These are phyloP conservation scores for Jaapia argillacea DNA, from an alignment of 768 basidiomycete species.

Conservation along the genomic window DNA sequence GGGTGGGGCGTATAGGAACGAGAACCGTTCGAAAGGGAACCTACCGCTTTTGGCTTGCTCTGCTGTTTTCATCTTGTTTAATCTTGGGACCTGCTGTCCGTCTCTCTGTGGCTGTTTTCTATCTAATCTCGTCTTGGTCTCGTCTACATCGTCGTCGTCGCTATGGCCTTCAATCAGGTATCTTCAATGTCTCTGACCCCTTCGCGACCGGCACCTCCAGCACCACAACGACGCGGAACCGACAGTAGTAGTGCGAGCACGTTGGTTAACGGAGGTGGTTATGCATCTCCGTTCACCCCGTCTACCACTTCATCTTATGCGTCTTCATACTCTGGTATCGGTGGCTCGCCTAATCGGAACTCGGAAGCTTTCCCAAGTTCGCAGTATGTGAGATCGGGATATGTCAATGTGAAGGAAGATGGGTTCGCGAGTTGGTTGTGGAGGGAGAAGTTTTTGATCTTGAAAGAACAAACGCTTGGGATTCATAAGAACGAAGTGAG, in stretches of 20 bases:
- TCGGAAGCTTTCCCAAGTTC: slow-evolving; percentile 23
- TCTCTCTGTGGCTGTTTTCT: neutral
- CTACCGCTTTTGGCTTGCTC: too few species aligned
- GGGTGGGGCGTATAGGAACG: too few species aligned
- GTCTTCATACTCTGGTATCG: slow-evolving; percentile 69
- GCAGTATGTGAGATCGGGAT: slow-evolving; percentile 57
- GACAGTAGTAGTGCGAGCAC: slow-evolving; percentile 33
- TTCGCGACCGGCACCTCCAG: slow-evolving; percentile 68
- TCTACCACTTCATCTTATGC: slow-evolving; percentile 53
- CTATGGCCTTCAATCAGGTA: slow-evolving; percentile 41
- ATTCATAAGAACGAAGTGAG: slow-evolving; percentile 92
- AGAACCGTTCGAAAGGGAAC: too few species aligned
- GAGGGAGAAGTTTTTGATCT: slow-evolving; percentile 81
- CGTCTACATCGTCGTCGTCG: slow-evolving; percentile 1
- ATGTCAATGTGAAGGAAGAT: slow-evolving; percentile 87
- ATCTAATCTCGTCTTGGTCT: neutral
- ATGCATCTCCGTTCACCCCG: slow-evolving; percentile 29
- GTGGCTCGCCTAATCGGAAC: slow-evolving; percentile 61
- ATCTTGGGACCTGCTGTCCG: neutral
- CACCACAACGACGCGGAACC: slow-evolving; percentile 40
- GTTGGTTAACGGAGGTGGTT: slow-evolving; percentile 20
- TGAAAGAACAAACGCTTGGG: slow-evolving; percentile 68
- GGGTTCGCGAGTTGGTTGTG: slow-evolving; percentile 88
- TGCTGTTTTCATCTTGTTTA: neutral
- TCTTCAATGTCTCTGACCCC: slow-evolving; percentile 58